Base-by-base conservation (phyloP, 2,329 filamentous ascomycete species). In the Paecilomyces niveus region DNA sequence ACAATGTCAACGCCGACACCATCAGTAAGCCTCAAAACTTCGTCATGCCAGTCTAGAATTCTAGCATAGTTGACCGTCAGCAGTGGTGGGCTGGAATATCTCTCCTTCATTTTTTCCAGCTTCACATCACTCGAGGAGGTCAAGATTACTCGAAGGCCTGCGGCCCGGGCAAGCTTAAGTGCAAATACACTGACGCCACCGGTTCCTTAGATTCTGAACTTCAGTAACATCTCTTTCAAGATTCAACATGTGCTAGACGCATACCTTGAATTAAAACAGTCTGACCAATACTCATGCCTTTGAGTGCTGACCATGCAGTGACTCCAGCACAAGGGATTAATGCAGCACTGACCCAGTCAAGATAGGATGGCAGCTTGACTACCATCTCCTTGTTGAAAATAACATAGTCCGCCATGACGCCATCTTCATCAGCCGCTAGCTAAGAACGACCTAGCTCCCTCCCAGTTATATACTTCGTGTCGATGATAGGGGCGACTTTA, bases 321-420 rank as follows among this genome's bases (percentile, higher is more conserved):
- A 39, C 33, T 15, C 33, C 33, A 39, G 33, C 33, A 15, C 33
- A 39, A 5, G 33, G 33, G 5, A 39, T 39, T 4, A n/a, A 2
- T 4, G 10, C 11, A 39, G 33, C 33, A 15, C 11, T 15, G 5
- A 39, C 3, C 8, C 33, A 39, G 33, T 39, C 33, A 15, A 39
- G 11, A 39, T 39, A 39, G 2, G 33, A 15, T 15, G 33, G 33
- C 10, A 66, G 60, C n/a, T 51, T 51, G 49, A 22, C n/a, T 6
- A 51, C 5, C 18, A 22, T 21, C 18, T 22, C 49, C 10, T 51
- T 7, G 13, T 51, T 11, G 3, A 51, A 22, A 2, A 24, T 5
- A 2, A 51, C 10, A 15, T 39, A 15, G n/a, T 39, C 33, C 11
- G 33, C 10, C 33, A 39, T 13, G 33, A 39, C 33, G 5, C 33